Percentiles rank a stretch among this genome's conserved stretches.
Conservation (phyloP, 768 basidiomycete genomes). For the Boletus huronensis region DNA sequence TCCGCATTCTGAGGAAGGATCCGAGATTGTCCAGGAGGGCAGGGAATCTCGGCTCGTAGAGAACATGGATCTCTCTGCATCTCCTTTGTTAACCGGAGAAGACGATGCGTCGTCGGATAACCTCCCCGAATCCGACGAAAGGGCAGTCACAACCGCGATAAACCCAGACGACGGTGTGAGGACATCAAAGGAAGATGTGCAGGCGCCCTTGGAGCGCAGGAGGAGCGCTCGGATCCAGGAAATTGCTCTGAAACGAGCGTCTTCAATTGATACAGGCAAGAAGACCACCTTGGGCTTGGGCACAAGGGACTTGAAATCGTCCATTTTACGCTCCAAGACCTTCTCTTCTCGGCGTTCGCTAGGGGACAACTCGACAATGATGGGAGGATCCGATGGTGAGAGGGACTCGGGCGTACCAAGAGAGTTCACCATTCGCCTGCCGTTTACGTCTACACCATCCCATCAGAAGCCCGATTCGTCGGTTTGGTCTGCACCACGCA, state of each 20-base stretch:
- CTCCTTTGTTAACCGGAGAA: slow-evolving; percentile 17
- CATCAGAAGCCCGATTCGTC: background rate
- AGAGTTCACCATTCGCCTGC: slow-evolving; percentile 21
- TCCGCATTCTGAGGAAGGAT: background rate
- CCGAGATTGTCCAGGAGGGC: background rate
- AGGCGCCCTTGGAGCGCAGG: slow-evolving; percentile 11
- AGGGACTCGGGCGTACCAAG: slow-evolving; percentile 3
- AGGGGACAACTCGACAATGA: background rate
- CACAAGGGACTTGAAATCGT: slow-evolving; percentile 2
- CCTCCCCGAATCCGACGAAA: background rate
- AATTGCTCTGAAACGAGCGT: slow-evolving; percentile 10
- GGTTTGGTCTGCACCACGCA: slow-evolving; percentile 13
- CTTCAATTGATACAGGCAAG: slow-evolving; percentile 2
- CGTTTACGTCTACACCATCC: slow-evolving; percentile 22
- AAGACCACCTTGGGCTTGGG: background rate
- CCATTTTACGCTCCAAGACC: slow-evolving; percentile 13
- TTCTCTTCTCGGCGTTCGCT: background rate
- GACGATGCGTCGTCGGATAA: background rate
- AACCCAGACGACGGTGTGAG: background rate
- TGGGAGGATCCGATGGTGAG: background rate
- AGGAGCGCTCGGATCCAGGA: slow-evolving; percentile 25
- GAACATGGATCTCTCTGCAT: slow-evolving; percentile 26
- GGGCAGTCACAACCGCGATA: background rate
- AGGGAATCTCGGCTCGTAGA: slow-evolving; percentile 23
- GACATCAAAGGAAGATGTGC: background rate